Evolutionary conservation across 1,284 basidiomycete genomes (phyloP).

Genomic region (Pseudomicrostroma phylloplanum): DNA sequence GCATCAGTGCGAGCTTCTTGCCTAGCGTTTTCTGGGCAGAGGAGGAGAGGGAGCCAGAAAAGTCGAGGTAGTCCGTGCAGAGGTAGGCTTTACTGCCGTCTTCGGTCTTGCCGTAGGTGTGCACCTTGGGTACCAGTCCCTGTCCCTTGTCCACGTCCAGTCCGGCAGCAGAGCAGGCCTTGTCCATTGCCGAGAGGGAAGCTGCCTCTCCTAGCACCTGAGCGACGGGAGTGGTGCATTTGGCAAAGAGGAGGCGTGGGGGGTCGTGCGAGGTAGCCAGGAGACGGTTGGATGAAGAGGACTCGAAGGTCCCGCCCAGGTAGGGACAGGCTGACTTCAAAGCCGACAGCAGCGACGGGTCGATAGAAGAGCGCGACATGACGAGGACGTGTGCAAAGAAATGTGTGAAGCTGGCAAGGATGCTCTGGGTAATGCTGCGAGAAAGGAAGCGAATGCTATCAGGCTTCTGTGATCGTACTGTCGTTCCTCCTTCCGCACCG

Average conservation of each 20-base stretch:
- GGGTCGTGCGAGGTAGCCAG: background rate
- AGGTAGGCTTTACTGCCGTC: slow-evolving; percentile 14
- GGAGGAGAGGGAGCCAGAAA: slow-evolving; percentile 1
- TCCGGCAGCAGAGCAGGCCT: slow-evolving; percentile 1
- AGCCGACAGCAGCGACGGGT: background rate
- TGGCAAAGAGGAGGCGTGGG: slow-evolving; percentile 7
- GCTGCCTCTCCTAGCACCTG: slow-evolving; percentile 7
- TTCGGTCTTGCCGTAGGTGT: slow-evolving; percentile 12
- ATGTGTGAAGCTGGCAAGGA: background rate
- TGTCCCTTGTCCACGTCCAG: background rate
- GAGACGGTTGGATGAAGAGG: background rate
- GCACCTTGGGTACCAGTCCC: slow-evolving; percentile 15
- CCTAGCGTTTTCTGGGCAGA: slow-evolving; percentile 13
- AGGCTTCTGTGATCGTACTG: too few relatives aligned
- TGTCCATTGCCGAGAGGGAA: slow-evolving; percentile 5
- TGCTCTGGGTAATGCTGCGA: too few relatives aligned
- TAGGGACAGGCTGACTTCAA: background rate
- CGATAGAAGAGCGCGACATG: background rate
- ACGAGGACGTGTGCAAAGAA: background rate
- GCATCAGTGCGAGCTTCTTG: slow-evolving; percentile 16
- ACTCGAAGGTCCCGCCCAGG: background rate
- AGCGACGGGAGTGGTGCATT: background rate
- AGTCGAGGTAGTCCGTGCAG: slow-evolving; percentile 17
- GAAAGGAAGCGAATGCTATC: too few relatives aligned
- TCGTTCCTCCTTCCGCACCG: too few relatives aligned